Evolutionary conservation across 768 basidiomycete species (phyloP).

Genomic region (Mycena vitilis): DNA sequence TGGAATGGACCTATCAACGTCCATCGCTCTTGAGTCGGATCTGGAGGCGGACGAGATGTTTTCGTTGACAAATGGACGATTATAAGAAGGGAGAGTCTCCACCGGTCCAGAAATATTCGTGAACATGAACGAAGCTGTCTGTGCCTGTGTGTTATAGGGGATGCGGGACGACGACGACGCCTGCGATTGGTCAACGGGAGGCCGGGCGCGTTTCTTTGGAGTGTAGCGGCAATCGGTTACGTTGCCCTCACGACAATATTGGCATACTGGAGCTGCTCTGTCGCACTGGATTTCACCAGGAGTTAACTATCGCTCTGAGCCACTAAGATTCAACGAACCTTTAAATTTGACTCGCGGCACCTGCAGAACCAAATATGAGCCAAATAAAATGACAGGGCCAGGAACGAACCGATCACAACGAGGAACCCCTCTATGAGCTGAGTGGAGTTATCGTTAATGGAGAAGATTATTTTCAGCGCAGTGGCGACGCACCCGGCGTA

Average conservation of each 20-base stretch:
- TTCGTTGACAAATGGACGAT: constrained; percentile 32
- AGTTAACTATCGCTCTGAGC: constrained; percentile 15
- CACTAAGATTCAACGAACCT: constrained; percentile 53
- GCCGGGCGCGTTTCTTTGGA: constrained; percentile 73
- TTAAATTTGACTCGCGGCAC: constrained; percentile 74
- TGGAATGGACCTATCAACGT: constrained; percentile 15
- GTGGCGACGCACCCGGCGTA: constrained; percentile 54
- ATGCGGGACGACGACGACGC: constrained; percentile 22
- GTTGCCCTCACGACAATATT: constrained; percentile 68
- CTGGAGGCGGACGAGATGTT: constrained; percentile 16
- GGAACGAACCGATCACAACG: constrained; percentile 65
- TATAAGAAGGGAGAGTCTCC: constrained; percentile 20
- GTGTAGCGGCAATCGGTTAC: constrained; percentile 75
- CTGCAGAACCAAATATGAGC: constrained; percentile 4
- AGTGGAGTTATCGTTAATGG: not conserved
- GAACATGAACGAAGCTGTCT: constrained; percentile 38
- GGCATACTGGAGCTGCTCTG: constrained; percentile 77
- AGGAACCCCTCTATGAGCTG: constrained; percentile 78
- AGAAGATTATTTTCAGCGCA: not conserved
- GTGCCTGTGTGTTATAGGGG: constrained; percentile 36
- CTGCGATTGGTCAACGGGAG: constrained; percentile 49
- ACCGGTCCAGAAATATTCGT: constrained; percentile 34
- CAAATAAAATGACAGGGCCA: not conserved
- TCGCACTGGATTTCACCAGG: constrained; percentile 63
- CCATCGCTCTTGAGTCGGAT: constrained; percentile 19